Evolutionary conservation across 768 basidiomycete genomes (phyloP).

Genomic region (Brasilioporus rufonigricans): DNA sequence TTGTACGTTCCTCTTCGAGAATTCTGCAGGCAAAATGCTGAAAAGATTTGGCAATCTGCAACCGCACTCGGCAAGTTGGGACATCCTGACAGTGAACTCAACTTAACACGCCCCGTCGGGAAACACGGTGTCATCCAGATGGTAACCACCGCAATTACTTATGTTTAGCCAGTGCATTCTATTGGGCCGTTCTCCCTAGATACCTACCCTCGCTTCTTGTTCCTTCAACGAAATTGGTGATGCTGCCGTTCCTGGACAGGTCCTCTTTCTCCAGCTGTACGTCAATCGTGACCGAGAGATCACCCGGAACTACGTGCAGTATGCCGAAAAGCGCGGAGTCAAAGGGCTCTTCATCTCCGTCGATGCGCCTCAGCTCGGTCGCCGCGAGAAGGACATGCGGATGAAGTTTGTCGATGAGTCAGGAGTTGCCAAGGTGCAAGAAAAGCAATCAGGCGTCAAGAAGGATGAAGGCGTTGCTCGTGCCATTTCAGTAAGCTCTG

Average conservation of each 20-base stretch:
- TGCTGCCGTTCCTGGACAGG: slow-evolving; percentile 71
- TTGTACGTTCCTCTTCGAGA: neutral
- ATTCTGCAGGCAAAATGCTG: neutral
- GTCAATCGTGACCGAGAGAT: slow-evolving; percentile 88
- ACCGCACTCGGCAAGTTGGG: neutral
- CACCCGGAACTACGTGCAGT: slow-evolving; percentile 76
- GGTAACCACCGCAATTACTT: slow-evolving; percentile 34
- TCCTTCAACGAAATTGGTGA: slow-evolving; percentile 91
- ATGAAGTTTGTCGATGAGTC: slow-evolving; percentile 84
- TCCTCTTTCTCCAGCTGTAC: slow-evolving; percentile 81
- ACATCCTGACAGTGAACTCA: slow-evolving; percentile 81
- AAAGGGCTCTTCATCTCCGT: slow-evolving; percentile 93
- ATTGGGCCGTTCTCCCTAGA: slow-evolving; percentile 58
- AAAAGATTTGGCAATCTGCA: slow-evolving; percentile 34
- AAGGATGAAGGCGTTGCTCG: slow-evolving; percentile 78
- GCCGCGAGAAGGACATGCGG: slow-evolving; percentile 92
- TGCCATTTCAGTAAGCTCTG: slow-evolving; percentile 71
- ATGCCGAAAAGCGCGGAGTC: slow-evolving; percentile 83
- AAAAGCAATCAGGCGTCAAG: slow-evolving; percentile 23
- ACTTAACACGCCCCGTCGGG: slow-evolving; percentile 76
- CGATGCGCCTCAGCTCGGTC: slow-evolving; percentile 90
- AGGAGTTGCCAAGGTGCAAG: slow-evolving; percentile 25
- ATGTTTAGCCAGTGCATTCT: neutral
- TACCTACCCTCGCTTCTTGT: slow-evolving; percentile 89
- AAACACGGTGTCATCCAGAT: slow-evolving; percentile 66